These are phyloP conservation scores for Pugionium dolabratum DNA, from an alignment of 345 rosid genomes.

Conservation along the genomic window DNA sequence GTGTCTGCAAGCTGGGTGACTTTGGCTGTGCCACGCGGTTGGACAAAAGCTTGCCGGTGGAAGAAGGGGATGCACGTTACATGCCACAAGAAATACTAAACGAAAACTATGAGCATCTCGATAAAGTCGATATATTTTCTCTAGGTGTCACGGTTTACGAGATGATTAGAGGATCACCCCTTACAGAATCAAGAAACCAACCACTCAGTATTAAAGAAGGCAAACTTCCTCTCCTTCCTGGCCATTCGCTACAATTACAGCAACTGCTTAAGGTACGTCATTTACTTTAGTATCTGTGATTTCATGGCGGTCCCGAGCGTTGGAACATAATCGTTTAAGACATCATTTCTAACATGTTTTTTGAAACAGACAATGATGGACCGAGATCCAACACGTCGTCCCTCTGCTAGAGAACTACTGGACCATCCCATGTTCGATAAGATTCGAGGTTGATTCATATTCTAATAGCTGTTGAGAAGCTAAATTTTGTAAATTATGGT, in stretches of 20 bases:
- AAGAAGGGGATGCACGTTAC: constrained; percentile 98
- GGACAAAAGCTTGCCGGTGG: constrained; percentile 76
- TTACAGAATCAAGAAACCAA: constrained; percentile 72
- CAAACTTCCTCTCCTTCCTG: constrained; percentile 84
- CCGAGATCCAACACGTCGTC: constrained; percentile 70
- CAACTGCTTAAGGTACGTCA: constrained; percentile 77
- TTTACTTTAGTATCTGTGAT: not conserved
- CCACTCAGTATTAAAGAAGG: constrained; percentile 76
- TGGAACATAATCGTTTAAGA: not conserved
- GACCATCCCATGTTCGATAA: constrained; percentile 69
- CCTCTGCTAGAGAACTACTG: constrained; percentile 64
- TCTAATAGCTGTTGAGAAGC: constrained; percentile 6
- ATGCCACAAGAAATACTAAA: constrained; percentile 99
- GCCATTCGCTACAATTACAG: constrained; percentile 81
- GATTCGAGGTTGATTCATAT: constrained; percentile 35
- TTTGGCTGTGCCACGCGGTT: constrained; percentile 94
- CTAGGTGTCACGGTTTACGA: constrained; percentile 80
- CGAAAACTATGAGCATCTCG: constrained; percentile 78
- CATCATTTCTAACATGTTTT: constrained; percentile 29
- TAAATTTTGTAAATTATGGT: constrained; percentile 36
- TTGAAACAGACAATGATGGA: constrained; percentile 74
- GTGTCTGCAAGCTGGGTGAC: constrained; percentile 88
- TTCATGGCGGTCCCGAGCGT: constrained; percentile 8
- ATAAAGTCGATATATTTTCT: constrained; percentile 93
- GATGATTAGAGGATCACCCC: constrained; percentile 74